Conservation (phyloP, 2,329 filamentous ascomycete species). For the Aspergillus sp. region DNA sequence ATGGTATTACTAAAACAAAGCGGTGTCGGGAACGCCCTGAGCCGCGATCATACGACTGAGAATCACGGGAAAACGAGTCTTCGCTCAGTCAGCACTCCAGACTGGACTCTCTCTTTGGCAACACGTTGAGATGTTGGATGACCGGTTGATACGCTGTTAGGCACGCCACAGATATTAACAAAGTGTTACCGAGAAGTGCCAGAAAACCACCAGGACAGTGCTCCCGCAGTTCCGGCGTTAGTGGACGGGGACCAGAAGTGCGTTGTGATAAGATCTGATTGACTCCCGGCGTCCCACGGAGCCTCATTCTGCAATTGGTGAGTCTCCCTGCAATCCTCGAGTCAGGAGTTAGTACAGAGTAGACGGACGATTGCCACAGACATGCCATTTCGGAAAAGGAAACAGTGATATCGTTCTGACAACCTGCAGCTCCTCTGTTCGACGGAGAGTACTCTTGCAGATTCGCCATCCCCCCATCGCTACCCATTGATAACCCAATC, state of each 20-base stretch:
- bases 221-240: neutral
- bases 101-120: neutral
- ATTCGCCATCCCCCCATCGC: no score
- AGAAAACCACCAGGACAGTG: neutral
- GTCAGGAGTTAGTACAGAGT: neutral
- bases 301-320: neutral
- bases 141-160: no score
- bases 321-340: neutral
- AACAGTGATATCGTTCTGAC: no score
- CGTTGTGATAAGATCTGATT: neutral
- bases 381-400: no score
- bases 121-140: neutral
- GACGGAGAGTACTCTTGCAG: neutral
- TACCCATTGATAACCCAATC: neutral
- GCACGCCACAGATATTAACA: no score
- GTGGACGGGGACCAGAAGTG: neutral
- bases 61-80: neutral
- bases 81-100: neutral
- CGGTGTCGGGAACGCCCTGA: conserved; percentile 14
- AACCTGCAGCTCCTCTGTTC: no score
- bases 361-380: no score
- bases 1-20: neutral
- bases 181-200: no score
- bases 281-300: neutral
- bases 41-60: conserved; percentile 28